Percentiles rank a stretch among this genome's conserved stretches.
phyloP scores from a whole-genome alignment of 768 basidiomycete genomes.

The Hygrophoropsis aurantiaca region DNA sequence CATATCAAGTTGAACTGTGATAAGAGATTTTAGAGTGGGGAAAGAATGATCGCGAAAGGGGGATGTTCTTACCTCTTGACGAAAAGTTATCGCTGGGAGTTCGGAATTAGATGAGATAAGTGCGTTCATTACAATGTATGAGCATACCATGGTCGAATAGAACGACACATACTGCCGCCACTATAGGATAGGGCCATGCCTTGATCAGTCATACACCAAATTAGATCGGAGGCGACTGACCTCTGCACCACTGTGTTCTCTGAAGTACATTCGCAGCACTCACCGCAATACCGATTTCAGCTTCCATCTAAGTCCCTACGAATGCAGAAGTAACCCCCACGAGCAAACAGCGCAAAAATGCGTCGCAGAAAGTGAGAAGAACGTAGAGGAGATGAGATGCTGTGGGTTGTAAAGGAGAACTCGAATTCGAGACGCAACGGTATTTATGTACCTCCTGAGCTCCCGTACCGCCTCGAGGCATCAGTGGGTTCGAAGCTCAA shows the following conservation, averaged over 20 bases:
- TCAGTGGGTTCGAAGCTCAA: too few species aligned
- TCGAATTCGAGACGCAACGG: too few species aligned
- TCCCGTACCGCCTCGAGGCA: too few species aligned
- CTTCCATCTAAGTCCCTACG: neutral
- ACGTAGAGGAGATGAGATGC: too few species aligned
- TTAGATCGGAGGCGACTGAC: neutral
- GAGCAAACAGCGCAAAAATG: too few species aligned
- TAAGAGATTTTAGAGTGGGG: neutral
- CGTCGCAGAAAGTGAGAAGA: too few species aligned
- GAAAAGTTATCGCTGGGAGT: neutral
- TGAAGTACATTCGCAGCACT: neutral
- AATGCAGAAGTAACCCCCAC: too few species aligned
- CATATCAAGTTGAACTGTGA: neutral
- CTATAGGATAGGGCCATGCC: neutral
- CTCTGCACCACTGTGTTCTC: neutral
- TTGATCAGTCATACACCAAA: neutral
- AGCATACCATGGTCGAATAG: slow-evolving; percentile 6
- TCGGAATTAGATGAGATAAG: neutral
- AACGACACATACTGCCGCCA: neutral
- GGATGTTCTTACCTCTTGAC: slow-evolving; percentile 1
- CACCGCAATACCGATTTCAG: neutral
- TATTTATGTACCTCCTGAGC: too few species aligned
- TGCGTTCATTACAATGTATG: neutral
- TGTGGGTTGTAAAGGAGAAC: too few species aligned
- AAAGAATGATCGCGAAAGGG: neutral